Evolutionary conservation across 129 eudicot genomes (phyloP).

Genomic region (Tagetes patula): DNA sequence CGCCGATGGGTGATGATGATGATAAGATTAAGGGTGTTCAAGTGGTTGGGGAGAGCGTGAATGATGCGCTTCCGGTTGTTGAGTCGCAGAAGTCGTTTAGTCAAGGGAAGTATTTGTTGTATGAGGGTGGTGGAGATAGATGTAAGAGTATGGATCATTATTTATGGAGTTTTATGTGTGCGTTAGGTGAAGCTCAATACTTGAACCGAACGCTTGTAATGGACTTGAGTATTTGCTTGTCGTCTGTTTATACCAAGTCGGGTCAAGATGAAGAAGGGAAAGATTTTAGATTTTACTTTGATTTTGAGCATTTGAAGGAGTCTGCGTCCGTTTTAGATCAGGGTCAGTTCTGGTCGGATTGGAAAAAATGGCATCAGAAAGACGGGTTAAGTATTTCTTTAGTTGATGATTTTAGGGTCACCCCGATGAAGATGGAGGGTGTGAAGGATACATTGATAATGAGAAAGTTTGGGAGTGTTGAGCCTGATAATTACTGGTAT

Average conservation of each 20-base stretch:
- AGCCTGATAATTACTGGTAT: constrained; percentile 90
- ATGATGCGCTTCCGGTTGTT: constrained; percentile 74
- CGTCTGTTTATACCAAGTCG: constrained; percentile 66
- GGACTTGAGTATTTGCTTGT: constrained; percentile 76
- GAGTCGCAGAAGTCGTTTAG: constrained; percentile 66
- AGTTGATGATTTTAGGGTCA: constrained; percentile 69
- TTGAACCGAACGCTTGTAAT: constrained; percentile 81
- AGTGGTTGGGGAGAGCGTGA: constrained; percentile 61
- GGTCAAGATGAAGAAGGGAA: constrained; percentile 89
- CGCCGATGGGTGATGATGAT: constrained; percentile 28
- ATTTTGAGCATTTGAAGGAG: constrained; percentile 81
- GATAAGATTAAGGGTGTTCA: constrained; percentile 38
- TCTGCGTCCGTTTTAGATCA: constrained; percentile 71
- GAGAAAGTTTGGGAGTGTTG: constrained; percentile 86
- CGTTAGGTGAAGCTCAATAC: constrained; percentile 85
- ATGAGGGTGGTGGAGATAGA: constrained; percentile 79
- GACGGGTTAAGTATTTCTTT: constrained; percentile 54
- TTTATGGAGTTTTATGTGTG: constrained; percentile 94
- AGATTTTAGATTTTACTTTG: constrained; percentile 86
- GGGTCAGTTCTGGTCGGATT: constrained; percentile 71
- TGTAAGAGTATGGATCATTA: constrained; percentile 94
- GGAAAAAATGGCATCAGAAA: constrained; percentile 72
- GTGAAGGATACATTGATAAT: constrained; percentile 68
- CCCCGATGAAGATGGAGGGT: constrained; percentile 56
- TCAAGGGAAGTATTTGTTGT: constrained; percentile 69